phyloP scores from a whole-genome alignment of 2,329 filamentous ascomycete genomes.

The Calonectria henricotiae region DNA sequence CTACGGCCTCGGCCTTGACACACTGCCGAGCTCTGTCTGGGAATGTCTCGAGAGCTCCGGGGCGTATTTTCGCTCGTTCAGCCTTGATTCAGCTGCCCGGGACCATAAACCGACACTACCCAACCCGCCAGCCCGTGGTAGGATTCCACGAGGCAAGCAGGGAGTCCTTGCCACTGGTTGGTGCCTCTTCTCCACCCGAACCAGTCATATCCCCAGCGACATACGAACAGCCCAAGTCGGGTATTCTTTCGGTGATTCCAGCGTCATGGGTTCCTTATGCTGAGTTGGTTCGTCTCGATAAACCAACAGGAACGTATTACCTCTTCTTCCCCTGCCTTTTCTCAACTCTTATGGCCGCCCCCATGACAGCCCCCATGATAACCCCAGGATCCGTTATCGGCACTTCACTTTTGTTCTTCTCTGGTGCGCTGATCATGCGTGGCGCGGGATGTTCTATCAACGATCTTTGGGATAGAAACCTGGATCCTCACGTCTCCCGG shows the following conservation, averaged over 20 bases:
- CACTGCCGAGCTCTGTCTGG: conserved; percentile 43
- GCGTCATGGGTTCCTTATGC: conserved; percentile 83
- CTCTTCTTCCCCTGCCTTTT: conserved; percentile 90
- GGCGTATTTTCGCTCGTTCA: conserved; percentile 32
- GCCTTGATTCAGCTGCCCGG: conserved; percentile 32
- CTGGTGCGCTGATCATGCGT: conserved; percentile 87
- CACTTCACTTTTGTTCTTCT: conserved; percentile 80
- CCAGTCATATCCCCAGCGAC: conserved; percentile 39
- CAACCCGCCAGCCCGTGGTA: conserved; percentile 40
- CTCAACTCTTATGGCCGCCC: conserved; percentile 85
- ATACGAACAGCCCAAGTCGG: conserved; percentile 82
- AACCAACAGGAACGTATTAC: conserved; percentile 87
- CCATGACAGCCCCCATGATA: conserved; percentile 75
- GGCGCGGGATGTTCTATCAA: conserved; percentile 92
- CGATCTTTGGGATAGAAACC: conserved; percentile 90
- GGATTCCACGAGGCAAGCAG: conserved; percentile 50
- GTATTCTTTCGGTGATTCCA: conserved; percentile 80
- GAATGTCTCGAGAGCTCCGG: conserved; percentile 34
- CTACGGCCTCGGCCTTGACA: conserved; percentile 49
- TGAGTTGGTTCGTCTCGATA: conserved; percentile 86
- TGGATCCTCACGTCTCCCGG: conserved; percentile 85
- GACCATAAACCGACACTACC: conserved; percentile 35
- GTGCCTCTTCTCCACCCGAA: conserved; percentile 33
- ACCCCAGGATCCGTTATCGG: conserved; percentile 74
- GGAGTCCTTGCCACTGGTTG: conserved; percentile 40